Evolutionary conservation across 75 land plant genomes (phyloP), one percentile per base, ranked within the genome.

Genomic region (Adiantum capillusveneris): DNA sequence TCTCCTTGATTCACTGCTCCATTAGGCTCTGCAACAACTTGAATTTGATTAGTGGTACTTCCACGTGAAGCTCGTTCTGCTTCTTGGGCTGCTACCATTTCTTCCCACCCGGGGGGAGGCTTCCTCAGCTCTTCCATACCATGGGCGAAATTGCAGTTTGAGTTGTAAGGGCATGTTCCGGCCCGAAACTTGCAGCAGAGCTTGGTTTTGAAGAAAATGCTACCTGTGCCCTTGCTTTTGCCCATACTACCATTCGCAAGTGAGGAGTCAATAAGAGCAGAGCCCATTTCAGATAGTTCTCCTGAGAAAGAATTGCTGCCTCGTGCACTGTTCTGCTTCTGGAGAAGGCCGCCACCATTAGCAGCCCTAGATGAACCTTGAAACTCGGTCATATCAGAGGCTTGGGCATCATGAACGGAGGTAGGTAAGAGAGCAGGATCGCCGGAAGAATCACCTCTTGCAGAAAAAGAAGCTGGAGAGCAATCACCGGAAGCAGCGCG

Each of bases 61-160:
- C 49, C 44, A 9, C 64, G 57, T 20, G 45, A 54, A 16, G 64
- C 54, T 26, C 62, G 51, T 14, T 60, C 55, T n/a, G 58, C 53
- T 42, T 68, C 70, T 61, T 68, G 63, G 1, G 45, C 69, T 25
- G 66, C 66, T 1, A 62, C 71, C 49, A 63, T 44, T 41, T 72
- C 76, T 56, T 67, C 79, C 79, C 65, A 68, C 17, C 66, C 72
- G 0, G 66, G 66, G 9, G 80, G 72, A 30, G 72, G 80, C 31
- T 66, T 73, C 14, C 77, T 66, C 16, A 74, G 60, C 57, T 78
- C 80, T 67, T 78, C 77, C 67, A 68, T 67, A 1, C 77, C 77
- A 17, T 73, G 80, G 26, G 77, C 77, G 44, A 77, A 77, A 54
- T 68, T 77, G 53, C 80, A 73, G 29, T 64, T 78, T 0, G 66